phyloP scores from a whole-genome alignment of 495 filamentous ascomycete species.

The Usnea hakonensis region DNA sequence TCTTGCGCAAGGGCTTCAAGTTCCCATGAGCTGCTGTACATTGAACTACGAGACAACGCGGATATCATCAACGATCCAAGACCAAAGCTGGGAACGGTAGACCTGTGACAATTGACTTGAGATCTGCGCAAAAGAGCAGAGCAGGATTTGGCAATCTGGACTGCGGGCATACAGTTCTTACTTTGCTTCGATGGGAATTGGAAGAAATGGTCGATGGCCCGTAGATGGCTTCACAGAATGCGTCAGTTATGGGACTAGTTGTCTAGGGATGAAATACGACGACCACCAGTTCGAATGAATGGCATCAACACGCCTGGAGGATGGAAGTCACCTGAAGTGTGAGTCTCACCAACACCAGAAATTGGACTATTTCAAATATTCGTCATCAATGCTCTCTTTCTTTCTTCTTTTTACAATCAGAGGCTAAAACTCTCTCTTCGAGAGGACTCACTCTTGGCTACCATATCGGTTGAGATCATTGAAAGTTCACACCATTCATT shows the following conservation, averaged over 20 bases:
- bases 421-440: neutral
- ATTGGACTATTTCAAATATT: neutral
- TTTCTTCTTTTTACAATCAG: neutral
- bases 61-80: neutral
- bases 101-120: neutral
- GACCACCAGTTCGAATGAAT: no score
- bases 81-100: neutral
- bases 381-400: neutral
- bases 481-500: neutral
- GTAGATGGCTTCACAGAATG: neutral
- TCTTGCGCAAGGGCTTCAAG: no score
- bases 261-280: no score
- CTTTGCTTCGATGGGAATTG: neutral
- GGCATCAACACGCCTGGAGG: no score
- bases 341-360: no score
- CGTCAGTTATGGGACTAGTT: neutral
- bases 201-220: neutral
- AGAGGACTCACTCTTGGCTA: neutral
- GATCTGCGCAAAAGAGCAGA: neutral
- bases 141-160: neutral
- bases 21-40: no score
- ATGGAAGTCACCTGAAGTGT: no score
- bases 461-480: neutral
- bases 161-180: neutral
- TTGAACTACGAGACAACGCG: neutral